A percentile compares a stretch with the other conserved stretches of the same genome.
Conservation (phyloP, 2,329 filamentous ascomycete species). For the Arthroderma sp. region DNA sequence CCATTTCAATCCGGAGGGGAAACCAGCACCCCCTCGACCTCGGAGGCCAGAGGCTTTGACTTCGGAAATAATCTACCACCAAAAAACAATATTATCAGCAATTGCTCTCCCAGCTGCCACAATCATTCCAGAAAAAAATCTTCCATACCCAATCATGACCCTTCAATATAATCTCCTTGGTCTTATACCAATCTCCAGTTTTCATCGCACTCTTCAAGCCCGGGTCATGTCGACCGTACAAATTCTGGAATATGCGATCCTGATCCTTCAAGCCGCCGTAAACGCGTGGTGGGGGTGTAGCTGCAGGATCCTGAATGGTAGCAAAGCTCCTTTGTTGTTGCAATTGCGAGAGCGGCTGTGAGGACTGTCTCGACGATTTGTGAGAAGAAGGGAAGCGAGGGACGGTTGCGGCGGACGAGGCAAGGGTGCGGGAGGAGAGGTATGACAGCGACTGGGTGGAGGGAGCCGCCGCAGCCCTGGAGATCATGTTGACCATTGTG, state of each 20-base stretch:
- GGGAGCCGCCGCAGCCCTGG: slow-evolving; percentile 31
- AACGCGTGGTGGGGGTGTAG: slow-evolving; percentile 50
- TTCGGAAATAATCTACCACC: slow-evolving; percentile 71
- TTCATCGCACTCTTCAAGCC: slow-evolving; percentile 92
- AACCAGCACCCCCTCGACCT: slow-evolving; percentile 92
- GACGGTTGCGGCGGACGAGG: slow-evolving; percentile 19
- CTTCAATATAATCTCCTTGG: slow-evolving; percentile 94
- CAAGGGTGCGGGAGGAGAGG: slow-evolving; percentile 29
- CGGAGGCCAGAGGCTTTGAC: slow-evolving; percentile 92
- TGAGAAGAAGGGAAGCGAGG: slow-evolving; percentile 16
- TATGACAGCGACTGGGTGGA: slow-evolving; percentile 28
- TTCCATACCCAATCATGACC: slow-evolving; percentile 73
- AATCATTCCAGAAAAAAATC: slow-evolving; percentile 12
- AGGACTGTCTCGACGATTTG: slow-evolving; percentile 13
- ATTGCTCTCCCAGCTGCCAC: slow-evolving; percentile 4
- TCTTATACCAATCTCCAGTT: slow-evolving; percentile 99
- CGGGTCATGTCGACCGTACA: slow-evolving; percentile 83
- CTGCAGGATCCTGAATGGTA: slow-evolving; percentile 56
- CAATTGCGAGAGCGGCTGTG: slow-evolving; percentile 12
- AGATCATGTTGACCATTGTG: slow-evolving; percentile 28
- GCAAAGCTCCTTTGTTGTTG: slow-evolving; percentile 56
- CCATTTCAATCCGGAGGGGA: slow-evolving; percentile 98
- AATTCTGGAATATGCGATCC: slow-evolving; percentile 97
- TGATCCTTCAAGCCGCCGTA: slow-evolving; percentile 88
- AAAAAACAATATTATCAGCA: slow-evolving; percentile 4